phyloP scores from a whole-genome alignment of 345 rosid species.

The Salix exigua region DNA sequence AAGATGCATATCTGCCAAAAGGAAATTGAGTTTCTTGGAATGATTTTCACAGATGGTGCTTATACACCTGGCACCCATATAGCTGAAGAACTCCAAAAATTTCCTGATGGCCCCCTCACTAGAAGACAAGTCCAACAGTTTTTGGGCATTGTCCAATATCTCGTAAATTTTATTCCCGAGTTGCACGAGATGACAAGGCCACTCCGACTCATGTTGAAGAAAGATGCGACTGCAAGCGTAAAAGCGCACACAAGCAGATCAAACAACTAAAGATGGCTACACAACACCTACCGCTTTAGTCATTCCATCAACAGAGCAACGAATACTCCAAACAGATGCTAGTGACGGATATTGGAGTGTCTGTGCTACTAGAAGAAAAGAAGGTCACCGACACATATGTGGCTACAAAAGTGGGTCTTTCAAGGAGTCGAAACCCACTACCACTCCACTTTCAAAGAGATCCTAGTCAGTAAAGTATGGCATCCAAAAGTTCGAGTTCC shows the following conservation, averaged over 20 bases:
- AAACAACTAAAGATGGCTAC: no score
- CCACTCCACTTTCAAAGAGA: no score
- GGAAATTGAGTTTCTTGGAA: not conserved
- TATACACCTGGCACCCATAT: not conserved
- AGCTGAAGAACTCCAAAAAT: not conserved
- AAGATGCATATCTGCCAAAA: not conserved
- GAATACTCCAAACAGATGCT: no score
- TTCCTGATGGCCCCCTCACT: not conserved
- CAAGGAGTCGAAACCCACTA: no score
- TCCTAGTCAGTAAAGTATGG: not conserved
- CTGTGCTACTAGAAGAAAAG: no score
- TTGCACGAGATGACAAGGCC: not conserved
- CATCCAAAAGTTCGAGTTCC: not conserved
- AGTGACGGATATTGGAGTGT: no score
- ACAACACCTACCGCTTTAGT: no score
- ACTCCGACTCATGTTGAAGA: not conserved
- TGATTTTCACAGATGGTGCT: not conserved
- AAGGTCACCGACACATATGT: no score
- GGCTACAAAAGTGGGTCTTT: no score
- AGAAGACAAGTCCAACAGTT: not conserved
- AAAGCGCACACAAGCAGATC: no score
- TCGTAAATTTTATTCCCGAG: not conserved
- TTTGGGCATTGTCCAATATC: not conserved
- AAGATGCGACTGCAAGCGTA: no score
- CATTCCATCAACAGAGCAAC: no score